Base-by-base conservation (phyloP, 2,329 filamentous ascomycete species). In the Colletotrichum scovillei region DNA sequence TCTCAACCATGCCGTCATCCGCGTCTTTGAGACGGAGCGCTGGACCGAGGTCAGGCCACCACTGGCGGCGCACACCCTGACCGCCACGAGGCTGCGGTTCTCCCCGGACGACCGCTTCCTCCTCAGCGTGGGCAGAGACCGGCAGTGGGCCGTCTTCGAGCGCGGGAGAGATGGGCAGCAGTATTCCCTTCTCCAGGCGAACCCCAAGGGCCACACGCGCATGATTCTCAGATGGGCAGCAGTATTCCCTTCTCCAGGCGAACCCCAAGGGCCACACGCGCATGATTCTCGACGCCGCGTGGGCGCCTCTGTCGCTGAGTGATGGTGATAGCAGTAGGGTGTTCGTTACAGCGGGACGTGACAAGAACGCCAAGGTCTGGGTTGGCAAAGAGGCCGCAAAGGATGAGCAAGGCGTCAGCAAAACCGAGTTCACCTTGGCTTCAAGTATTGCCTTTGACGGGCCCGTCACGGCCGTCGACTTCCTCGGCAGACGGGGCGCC, bases 1-100 rank as follows among this genome's bases (percentile, higher is more conserved):
- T 1, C 88, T 96, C 69, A 97, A 98, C 81, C 97, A 99, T 80
- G 97, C 97, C 56, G 95, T 98, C 52, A 94, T 99, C 78, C 91
- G 97, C 24, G 83, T 99, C 8, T 98, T 97, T 80, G 95, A 97
- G 80, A 97, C 95, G 14, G 88, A 88, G 42, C 90, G 90, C 57
- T 99, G 97, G 97, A 93, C 94, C 22, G 95, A 99, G 83, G 86
- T 98, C 55, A 92, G 91, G 72, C 95, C 96, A 2, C 90, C 96
- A 0, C 87, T 99, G 35, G 89, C 91, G n/a, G 93, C 94, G 1
- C 97, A 99, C 83, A 91, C 93, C 0, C 87, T 98, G 67, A 99
- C 97, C 0, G 93, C 95, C 28, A 96, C 95, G 0, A 89, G 93
- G 19, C 85, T 99, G 46, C 88, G 92, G 9, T 99, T 98, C 84